Evolutionary conservation across 2,329 filamentous ascomycete species (phyloP).

Genomic region (Penicillium glabrum): DNA sequence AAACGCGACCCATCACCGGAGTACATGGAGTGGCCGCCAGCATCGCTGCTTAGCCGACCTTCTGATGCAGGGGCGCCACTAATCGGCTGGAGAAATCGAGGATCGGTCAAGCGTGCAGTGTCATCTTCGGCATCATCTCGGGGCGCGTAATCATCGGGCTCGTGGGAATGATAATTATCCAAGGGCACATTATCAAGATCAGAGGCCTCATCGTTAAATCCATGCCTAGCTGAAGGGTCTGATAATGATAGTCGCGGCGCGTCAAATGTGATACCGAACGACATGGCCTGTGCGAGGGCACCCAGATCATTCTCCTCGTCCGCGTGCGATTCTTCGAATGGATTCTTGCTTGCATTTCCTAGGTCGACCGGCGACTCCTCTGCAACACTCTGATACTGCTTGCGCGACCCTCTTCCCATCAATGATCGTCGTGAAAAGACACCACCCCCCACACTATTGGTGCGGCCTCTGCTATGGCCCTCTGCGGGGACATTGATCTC

Average conservation of each 20-base stretch:
- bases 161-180: constrained; percentile 37
- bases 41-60: constrained; percentile 50
- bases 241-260: constrained; percentile 16
- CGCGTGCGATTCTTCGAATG: constrained; percentile 16
- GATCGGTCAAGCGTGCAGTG: constrained; percentile 60
- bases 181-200: constrained; percentile 31
- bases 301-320: constrained; percentile 36
- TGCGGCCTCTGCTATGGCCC: constrained; percentile 30
- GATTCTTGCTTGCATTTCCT: constrained; percentile 21
- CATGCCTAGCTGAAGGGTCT: constrained; percentile 16
- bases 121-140: constrained; percentile 53
- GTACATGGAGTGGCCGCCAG: constrained; percentile 55
- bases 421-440: constrained; percentile 44
- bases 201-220: constrained; percentile 28
- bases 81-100: constrained; percentile 57
- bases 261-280: constrained; percentile 44
- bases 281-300: constrained; percentile 44
- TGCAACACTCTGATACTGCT: constrained; percentile 55
- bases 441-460: constrained; percentile 41
- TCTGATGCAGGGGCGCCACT: constrained; percentile 48
- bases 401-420: constrained; percentile 39
- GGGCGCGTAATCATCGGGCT: constrained; percentile 56
- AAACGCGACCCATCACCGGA: constrained; percentile 54
- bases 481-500: constrained; percentile 28
- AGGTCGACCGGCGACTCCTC: constrained; percentile 49